These are phyloP conservation scores for Fusarium illudens DNA, from an alignment of 2,329 filamentous ascomycete species.

Conservation along the genomic window DNA sequence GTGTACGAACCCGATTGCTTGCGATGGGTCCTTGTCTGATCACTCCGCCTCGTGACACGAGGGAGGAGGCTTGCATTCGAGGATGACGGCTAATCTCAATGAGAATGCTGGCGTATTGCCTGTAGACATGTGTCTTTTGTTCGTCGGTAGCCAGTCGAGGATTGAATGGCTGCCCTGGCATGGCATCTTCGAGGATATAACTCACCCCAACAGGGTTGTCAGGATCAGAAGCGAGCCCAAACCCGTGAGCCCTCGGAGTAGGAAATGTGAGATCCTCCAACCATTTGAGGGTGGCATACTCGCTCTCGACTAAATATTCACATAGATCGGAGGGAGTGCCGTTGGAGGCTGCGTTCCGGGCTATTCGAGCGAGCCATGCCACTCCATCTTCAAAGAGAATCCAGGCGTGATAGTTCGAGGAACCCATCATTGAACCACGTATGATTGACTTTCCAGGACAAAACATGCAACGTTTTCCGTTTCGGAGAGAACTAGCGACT, in stretches of 20 bases:
- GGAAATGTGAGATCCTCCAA: constrained; percentile 40
- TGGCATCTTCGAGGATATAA: constrained; percentile 40
- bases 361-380: constrained; percentile 39
- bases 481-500: constrained; percentile 22
- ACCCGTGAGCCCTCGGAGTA: constrained; percentile 37
- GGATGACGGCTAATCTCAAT: neutral
- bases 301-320: constrained; percentile 42
- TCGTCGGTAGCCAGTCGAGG: neutral
- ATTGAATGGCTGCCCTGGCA: constrained; percentile 35
- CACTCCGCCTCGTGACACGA: neutral
- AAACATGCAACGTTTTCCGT: constrained; percentile 24
- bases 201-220: constrained; percentile 37
- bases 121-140: constrained; percentile 11
- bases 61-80: constrained; percentile 1
- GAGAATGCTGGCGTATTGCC: constrained; percentile 10
- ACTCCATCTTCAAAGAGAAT: constrained; percentile 38
- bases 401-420: constrained; percentile 39
- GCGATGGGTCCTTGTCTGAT: constrained; percentile 1
- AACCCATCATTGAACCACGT: constrained; percentile 33
- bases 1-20: constrained; percentile 4
- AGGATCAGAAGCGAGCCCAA: constrained; percentile 33
- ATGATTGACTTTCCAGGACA: constrained; percentile 20
- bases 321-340: constrained; percentile 32
- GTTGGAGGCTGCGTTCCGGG: constrained; percentile 31
- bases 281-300: constrained; percentile 46